Percentiles rank a stretch among this genome's conserved stretches.
These are phyloP conservation scores for Wickerhamomyces rabaulensis DNA, from an alignment of 805 yeast species.

Conservation along the genomic window DNA sequence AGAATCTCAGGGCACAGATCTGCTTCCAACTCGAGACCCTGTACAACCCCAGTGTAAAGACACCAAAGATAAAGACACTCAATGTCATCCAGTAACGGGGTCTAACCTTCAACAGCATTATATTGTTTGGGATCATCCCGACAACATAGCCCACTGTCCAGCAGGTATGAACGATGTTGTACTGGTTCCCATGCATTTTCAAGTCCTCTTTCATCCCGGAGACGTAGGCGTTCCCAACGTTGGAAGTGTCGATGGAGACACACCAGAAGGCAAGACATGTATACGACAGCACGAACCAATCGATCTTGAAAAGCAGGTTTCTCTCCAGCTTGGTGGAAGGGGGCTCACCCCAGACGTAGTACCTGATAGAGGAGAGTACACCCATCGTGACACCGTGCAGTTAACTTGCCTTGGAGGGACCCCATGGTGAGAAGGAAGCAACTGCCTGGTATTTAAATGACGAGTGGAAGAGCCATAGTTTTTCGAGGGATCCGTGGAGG, in stretches of 20 bases:
- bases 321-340: constrained; percentile 8
- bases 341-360: constrained; percentile 4
- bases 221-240: constrained; percentile 59
- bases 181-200: constrained; percentile 53
- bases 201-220: constrained; percentile 57
- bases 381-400: neutral
- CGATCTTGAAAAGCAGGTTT: constrained; percentile 38
- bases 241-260: constrained; percentile 55
- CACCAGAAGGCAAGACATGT: constrained; percentile 61
- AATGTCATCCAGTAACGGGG: constrained; percentile 35
- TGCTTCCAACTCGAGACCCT: constrained; percentile 28
- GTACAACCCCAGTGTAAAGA: constrained; percentile 46
- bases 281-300: constrained; percentile 45
- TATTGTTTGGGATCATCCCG: constrained; percentile 46
- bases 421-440: too few species aligned
- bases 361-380: neutral
- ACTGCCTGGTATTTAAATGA: too few species aligned
- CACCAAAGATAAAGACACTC: constrained; percentile 59
- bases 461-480: too few species aligned
- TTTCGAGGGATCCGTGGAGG: too few species aligned
- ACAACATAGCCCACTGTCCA: constrained; percentile 54
- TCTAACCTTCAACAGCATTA: constrained; percentile 45
- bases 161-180: constrained; percentile 51
- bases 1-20: constrained; percentile 42
- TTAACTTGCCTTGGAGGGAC: too few species aligned